Evolutionary conservation across 73 alveolate species (phyloP).

Genomic region (Effrenium voratum): DNA sequence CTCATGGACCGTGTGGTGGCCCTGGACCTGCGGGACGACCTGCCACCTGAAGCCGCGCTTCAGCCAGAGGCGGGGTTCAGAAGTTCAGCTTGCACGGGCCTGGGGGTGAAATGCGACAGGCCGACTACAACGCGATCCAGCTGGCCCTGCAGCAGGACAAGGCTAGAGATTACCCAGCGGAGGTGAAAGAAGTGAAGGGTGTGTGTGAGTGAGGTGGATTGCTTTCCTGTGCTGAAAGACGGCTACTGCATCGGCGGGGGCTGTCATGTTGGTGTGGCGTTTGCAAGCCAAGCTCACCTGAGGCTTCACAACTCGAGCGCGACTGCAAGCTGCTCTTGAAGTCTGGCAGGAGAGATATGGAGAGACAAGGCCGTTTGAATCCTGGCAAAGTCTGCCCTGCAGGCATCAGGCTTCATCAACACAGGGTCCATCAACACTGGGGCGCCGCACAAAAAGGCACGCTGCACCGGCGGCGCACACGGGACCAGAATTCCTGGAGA

Average conservation of each 20-base stretch:
- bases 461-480: too few species aligned
- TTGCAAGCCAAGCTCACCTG: background rate
- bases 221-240: constrained; percentile 86
- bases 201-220: constrained; percentile 35
- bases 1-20: constrained; percentile 84
- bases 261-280: background rate
- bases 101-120: background rate
- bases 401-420: background rate
- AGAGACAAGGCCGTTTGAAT: background rate
- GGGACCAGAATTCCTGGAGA: too few species aligned
- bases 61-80: constrained; percentile 18
- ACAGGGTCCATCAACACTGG: background rate
- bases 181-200: background rate
- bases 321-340: constrained; percentile 69
- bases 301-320: constrained; percentile 89
- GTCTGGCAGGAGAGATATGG: constrained; percentile 42
- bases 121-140: constrained; percentile 40
- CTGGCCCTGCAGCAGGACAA: constrained; percentile 82
- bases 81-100: background rate
- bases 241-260: background rate
- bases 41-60: constrained; percentile 64
- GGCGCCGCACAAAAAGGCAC: too few species aligned
- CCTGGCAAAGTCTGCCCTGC: background rate
- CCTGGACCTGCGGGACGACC: constrained; percentile 42
- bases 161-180: background rate